Conservation (phyloP, 176 grass and related monocot species). For the Alopecurus myosuroides region DNA sequence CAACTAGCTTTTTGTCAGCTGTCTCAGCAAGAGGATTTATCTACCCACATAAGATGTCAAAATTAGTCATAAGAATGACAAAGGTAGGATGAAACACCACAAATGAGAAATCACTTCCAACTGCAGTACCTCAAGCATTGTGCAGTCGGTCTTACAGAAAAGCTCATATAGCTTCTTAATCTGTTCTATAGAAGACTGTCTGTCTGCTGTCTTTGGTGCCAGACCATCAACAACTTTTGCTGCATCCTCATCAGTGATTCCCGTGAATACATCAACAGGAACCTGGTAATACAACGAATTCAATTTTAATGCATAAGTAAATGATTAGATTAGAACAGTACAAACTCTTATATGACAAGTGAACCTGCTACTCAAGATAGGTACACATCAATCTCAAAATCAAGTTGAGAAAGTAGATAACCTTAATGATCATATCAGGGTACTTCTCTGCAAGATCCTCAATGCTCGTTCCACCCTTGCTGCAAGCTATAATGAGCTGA, state of each 20-base stretch:
- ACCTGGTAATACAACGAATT: slow-evolving; percentile 50
- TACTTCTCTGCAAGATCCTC: slow-evolving; percentile 98
- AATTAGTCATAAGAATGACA: slow-evolving; percentile 18
- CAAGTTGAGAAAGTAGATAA: slow-evolving; percentile 25
- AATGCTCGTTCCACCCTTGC: slow-evolving; percentile 95
- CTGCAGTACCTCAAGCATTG: slow-evolving; percentile 76
- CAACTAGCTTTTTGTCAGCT: slow-evolving; percentile 82
- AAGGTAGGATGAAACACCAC: not conserved
- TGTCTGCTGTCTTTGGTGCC: slow-evolving; percentile 73
- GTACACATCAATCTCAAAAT: not conserved
- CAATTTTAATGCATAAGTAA: slow-evolving; percentile 11
- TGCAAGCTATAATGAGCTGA: slow-evolving; percentile 96
- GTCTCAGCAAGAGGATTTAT: slow-evolving; percentile 98
- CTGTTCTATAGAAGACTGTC: slow-evolving; percentile 87
- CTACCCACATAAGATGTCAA: slow-evolving; percentile 45
- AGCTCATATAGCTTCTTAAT: slow-evolving; percentile 96
- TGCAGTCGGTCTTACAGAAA: slow-evolving; percentile 80
- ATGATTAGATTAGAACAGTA: not conserved
- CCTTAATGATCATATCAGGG: slow-evolving; percentile 98
- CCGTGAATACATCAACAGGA: slow-evolving; percentile 94
- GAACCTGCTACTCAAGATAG: not conserved
- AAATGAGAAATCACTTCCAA: slow-evolving; percentile 2
- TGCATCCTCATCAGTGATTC: slow-evolving; percentile 94
- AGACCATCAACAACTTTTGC: slow-evolving; percentile 98
- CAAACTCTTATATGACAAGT: not conserved